These are phyloP conservation scores for Pancytospora epiphaga DNA, from an alignment of 371 early-diverging fungal species.

Conservation along the genomic window DNA sequence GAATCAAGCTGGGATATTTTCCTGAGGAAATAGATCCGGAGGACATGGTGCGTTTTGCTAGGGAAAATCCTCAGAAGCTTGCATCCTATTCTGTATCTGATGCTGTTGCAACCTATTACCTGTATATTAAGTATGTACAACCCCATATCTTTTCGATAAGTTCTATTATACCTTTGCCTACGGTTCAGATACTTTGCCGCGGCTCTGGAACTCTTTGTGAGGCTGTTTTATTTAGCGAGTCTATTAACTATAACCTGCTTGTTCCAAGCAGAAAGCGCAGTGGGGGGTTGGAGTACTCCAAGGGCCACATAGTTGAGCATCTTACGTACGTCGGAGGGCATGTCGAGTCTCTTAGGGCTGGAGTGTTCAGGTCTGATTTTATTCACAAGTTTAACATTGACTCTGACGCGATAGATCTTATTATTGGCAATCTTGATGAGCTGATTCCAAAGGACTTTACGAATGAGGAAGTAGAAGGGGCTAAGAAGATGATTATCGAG, in stretches of 20 bases:
- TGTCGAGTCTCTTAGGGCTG: constrained; percentile 92
- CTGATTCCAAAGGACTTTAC: constrained; percentile 29
- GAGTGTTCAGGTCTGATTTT: constrained; percentile 90
- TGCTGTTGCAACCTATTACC: constrained; percentile 94
- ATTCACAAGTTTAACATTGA: constrained; percentile 72
- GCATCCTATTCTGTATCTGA: constrained; percentile 98
- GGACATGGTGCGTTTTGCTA: constrained; percentile 82
- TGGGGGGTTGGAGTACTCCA: constrained; percentile 68
- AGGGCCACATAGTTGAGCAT: constrained; percentile 79
- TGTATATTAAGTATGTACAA: constrained; percentile 97
- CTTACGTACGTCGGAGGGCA: constrained; percentile 97
- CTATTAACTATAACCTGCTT: constrained; percentile 69
- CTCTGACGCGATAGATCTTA: constrained; percentile 64
- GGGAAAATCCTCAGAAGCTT: constrained; percentile 80
- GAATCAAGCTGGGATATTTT: constrained; percentile 86
- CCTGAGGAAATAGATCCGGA: constrained; percentile 97
- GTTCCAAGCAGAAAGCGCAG: constrained; percentile 87
- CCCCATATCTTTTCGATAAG: constrained; percentile 96
- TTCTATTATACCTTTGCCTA: constrained; percentile 89
- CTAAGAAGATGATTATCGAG: constrained; percentile 24
- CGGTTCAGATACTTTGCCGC: constrained; percentile 85
- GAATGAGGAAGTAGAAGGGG: constrained; percentile 26
- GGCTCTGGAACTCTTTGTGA: constrained; percentile 97
- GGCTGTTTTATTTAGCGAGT: constrained; percentile 83
- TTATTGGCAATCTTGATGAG: constrained; percentile 74